Base-by-base conservation (phyloP, 495 filamentous ascomycete genomes). In the Hypoxylon intermedium region DNA sequence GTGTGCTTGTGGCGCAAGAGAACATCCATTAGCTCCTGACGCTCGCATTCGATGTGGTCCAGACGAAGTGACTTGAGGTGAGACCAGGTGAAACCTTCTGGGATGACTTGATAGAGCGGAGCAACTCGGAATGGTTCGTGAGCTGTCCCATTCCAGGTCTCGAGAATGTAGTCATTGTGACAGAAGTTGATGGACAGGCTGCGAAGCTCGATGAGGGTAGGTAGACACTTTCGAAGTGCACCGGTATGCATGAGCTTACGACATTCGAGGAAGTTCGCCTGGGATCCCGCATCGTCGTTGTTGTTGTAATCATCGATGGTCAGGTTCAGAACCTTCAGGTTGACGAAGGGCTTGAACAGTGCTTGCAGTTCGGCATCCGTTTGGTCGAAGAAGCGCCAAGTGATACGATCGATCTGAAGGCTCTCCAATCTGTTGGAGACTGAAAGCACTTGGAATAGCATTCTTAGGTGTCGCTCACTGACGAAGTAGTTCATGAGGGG, bases 1-100 rank as follows among this genome's bases (percentile, higher is more conserved):
- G 46, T 61, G 7, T 28, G n/a, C 5, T 63, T 63, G 49, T 63
- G 58, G n/a, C 13, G 44, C 28, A 49, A 7, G 0, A 67, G 33
- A 6, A 58, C 21, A 1, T 52, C 33, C 21, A 52, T 63, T 21
- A 63, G 9, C 2, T 67, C 64, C 1, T 30, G 33, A 11, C 59
- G 56, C 2, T 50, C 45, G n/a, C 21, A 23, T 3, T 15, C 7
- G n/a, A 67, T 23, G 19, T 57, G 13, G 9, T 20, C 11, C 1
- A 67, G 53, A 11, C 15, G 6, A 9, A 67, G n/a, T 7, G 33
- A 34, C 19, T 5, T 49, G 2, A 64, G 18, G 6, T 56, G 18
- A 6, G 59, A 16, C 65, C 50, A 60, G 21, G 33, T 44, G n/a
- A 43, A 53, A 18, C 31, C 34, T 0, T 20, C 12, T 12, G 57